Percentiles rank a stretch among this genome's conserved stretches.
Evolutionary conservation across 805 yeast genomes (phyloP).

Genomic region (Grigorovia jiainica): DNA sequence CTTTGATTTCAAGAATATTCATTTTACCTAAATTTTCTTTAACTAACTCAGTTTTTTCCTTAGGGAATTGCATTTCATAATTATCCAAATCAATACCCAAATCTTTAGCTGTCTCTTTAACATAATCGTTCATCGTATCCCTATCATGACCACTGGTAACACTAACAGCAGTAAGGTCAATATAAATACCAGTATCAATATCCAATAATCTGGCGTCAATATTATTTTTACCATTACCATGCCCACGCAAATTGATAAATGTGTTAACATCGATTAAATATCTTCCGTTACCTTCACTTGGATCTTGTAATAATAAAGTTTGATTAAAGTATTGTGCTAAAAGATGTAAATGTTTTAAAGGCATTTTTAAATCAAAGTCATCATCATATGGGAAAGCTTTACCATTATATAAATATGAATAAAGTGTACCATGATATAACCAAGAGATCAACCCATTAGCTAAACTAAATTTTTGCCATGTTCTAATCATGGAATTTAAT

Average conservation of each 20-base stretch:
- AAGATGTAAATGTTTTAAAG: slow-evolving; percentile 37
- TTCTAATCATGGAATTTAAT: slow-evolving; percentile 40
- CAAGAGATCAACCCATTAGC: slow-evolving; percentile 42
- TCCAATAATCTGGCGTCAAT: slow-evolving; percentile 70
- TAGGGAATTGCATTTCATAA: not conserved
- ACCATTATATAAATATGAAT: slow-evolving; percentile 60
- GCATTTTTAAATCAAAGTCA: slow-evolving; percentile 57
- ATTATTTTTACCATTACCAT: slow-evolving; percentile 51
- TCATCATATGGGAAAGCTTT: slow-evolving; percentile 55
- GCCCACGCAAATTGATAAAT: slow-evolving; percentile 44
- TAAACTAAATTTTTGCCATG: slow-evolving; percentile 41
- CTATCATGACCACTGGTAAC: slow-evolving; percentile 29
- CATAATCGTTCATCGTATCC: not conserved
- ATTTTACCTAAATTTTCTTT: not conserved
- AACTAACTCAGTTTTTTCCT: no score
- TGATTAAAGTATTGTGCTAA: slow-evolving; percentile 35
- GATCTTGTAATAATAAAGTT: slow-evolving; percentile 38
- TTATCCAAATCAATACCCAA: not conserved
- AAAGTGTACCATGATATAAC: slow-evolving; percentile 57
- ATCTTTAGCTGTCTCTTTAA: not conserved
- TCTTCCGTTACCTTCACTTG: slow-evolving; percentile 44
- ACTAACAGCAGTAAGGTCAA: slow-evolving; percentile 62
- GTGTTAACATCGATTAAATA: slow-evolving; percentile 43
- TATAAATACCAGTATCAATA: slow-evolving; percentile 56
- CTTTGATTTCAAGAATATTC: slow-evolving; percentile 4